phyloP scores from a whole-genome alignment of 768 basidiomycete genomes.

The Russula sp. region DNA sequence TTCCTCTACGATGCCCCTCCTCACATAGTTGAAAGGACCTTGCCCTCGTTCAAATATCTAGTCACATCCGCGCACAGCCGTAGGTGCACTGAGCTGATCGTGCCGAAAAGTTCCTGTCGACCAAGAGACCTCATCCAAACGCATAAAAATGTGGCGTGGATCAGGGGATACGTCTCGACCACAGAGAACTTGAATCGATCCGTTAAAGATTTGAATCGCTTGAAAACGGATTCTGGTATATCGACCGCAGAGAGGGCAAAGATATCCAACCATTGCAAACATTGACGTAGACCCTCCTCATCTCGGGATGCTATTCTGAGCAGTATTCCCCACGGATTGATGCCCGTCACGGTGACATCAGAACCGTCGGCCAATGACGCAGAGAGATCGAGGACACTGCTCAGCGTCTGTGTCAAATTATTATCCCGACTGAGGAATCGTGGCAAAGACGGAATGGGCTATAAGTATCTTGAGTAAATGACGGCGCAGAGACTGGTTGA shows the following conservation, averaged over 20 bases:
- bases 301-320: conserved; percentile 44
- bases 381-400: conserved; percentile 38
- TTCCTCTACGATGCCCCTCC: not conserved
- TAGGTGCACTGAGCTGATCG: conserved; percentile 50
- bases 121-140: conserved; percentile 60
- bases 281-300: conserved; percentile 44
- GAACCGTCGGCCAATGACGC: conserved; percentile 35
- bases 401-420: conserved; percentile 44
- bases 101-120: conserved; percentile 53
- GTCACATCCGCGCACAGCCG: conserved; percentile 44
- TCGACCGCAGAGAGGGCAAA: conserved; percentile 65
- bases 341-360: conserved; percentile 32
- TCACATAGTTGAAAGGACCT: conserved; percentile 22
- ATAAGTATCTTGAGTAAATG: conserved; percentile 12
- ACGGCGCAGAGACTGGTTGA: conserved; percentile 5
- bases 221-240: conserved; percentile 52
- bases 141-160: conserved; percentile 54
- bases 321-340: conserved; percentile 58
- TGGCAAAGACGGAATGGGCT: conserved; percentile 55
- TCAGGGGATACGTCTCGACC: conserved; percentile 47
- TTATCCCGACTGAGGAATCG: conserved; percentile 56
- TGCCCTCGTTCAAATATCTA: conserved; percentile 37
- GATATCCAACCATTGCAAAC: conserved; percentile 58
- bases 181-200: conserved; percentile 42
- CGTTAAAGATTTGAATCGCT: conserved; percentile 46